Base-by-base conservation (phyloP, 495 filamentous ascomycete species). In the Penicillium desertorum region DNA sequence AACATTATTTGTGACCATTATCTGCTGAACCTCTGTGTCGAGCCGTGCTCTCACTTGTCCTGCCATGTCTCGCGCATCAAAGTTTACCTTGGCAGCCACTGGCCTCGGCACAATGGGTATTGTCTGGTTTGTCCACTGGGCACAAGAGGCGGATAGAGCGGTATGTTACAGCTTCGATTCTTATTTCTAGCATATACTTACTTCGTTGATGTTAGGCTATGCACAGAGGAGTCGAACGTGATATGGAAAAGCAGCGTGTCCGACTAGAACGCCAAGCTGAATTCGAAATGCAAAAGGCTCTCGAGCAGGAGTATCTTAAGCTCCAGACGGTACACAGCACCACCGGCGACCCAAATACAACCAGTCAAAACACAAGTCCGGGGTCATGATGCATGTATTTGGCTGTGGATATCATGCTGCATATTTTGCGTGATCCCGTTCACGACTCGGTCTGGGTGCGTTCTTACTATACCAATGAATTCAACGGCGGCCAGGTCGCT, bases 141-240 rank as follows among this genome's bases (percentile, higher is more conserved):
- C 88, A 56, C 94, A 98, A 72, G 83, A 86, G 60, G 74, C 81
- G n/a, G 94, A 98, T 69, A 88, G 90, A 81, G 83, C 85, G 68
- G 93, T 96, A 75, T 53, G 82, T 71, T 51, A 34, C 61, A 36
- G 32, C 54, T 45, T 14, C 20, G 23, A 30, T 39, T 56, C 25
- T 14, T 58, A 29, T 17, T 29, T 12, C 36, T n/a, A 36, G 17
- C 3, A 39, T 14, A 54, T 54, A 41, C 50, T 60, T 20, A 56
- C 54, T 45, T 48, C 57, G 65, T 29, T 54, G 5, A 27, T 32
- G 25, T 39, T 67, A 96, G 93, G 89, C 90, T 42, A 99, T 99
- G 94, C 94, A 99, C 68, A 83, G 84, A 55, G 95, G 95, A 16
- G 94, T 99, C 8, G 78, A 97, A 62, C 89, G 92, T 43, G 95